Evolutionary conservation across 1,284 basidiomycete species (phyloP).

Genomic region (Apiotrichum veenhuisii): DNA sequence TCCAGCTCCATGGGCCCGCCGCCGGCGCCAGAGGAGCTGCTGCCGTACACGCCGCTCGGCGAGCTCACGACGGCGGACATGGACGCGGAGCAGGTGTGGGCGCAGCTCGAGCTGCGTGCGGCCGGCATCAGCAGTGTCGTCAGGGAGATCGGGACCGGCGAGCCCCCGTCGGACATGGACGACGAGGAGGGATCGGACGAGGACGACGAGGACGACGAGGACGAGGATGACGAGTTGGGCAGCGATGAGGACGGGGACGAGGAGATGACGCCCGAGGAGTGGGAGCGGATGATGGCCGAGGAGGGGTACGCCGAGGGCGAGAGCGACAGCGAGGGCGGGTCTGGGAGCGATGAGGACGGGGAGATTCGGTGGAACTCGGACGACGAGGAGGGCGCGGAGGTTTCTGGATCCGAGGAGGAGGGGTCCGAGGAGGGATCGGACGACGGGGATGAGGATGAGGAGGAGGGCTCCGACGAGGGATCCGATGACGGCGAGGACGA

Average conservation of each 20-base stretch:
- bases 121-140: constrained; percentile 51
- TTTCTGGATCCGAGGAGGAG: constrained; percentile 13
- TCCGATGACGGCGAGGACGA: constrained; percentile 51
- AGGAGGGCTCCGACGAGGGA: constrained; percentile 57
- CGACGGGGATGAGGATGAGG: constrained; percentile 48
- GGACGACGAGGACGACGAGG: constrained; percentile 27
- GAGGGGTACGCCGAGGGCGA: constrained; percentile 29
- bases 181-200: constrained; percentile 33
- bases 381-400: constrained; percentile 3
- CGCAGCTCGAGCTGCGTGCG: constrained; percentile 76
- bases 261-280: constrained; percentile 41
- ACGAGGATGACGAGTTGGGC: constrained; percentile 23
- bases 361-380: constrained; percentile 6
- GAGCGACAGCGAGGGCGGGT: constrained; percentile 8
- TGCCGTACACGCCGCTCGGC: constrained; percentile 69
- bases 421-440: constrained; percentile 9
- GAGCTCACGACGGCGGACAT: constrained; percentile 77
- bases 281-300: constrained; percentile 36
- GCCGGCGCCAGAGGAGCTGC: constrained; percentile 45
- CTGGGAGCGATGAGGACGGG: constrained; percentile 3
- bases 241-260: constrained; percentile 36
- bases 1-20: constrained; percentile 26
- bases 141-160: constrained; percentile 37
- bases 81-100: constrained; percentile 86
- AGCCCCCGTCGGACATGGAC: constrained; percentile 33